A percentile compares a stretch with the other conserved stretches of the same genome.
Conservation (phyloP, 768 basidiomycete genomes). For the Coprinellus micaceus region DNA sequence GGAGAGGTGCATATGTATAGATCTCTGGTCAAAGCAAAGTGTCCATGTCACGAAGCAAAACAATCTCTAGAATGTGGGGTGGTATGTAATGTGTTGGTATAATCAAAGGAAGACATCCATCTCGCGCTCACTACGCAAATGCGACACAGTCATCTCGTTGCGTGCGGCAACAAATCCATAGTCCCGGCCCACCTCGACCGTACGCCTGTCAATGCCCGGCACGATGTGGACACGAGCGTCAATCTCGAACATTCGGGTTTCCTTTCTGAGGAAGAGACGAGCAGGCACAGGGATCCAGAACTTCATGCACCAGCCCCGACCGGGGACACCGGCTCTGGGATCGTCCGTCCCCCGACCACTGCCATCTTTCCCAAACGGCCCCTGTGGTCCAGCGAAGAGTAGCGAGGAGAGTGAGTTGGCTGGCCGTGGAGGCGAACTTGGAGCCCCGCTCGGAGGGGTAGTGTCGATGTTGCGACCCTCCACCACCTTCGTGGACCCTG, state of each 20-base stretch:
- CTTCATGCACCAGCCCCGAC: constrained; percentile 32
- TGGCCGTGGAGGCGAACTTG: too few species aligned
- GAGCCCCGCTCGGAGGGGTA: too few species aligned
- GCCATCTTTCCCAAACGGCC: neutral
- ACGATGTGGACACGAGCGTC: constrained; percentile 34
- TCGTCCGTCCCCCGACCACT: neutral
- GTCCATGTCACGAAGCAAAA: too few species aligned
- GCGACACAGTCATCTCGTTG: constrained; percentile 39
- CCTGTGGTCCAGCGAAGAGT: too few species aligned
- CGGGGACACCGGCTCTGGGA: constrained; percentile 8
- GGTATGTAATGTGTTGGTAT: neutral
- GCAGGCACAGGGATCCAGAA: constrained; percentile 48
- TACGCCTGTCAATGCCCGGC: constrained; percentile 20
- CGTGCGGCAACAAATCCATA: constrained; percentile 18
- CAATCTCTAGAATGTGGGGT: neutral
- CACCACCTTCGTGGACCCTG: constrained; percentile 6
- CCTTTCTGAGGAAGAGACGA: constrained; percentile 42
- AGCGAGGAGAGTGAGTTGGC: too few species aligned
- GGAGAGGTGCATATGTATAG: too few species aligned
- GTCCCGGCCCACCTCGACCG: constrained; percentile 3
- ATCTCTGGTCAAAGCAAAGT: too few species aligned
- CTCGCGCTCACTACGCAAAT: constrained; percentile 38
- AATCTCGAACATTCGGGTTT: constrained; percentile 41
- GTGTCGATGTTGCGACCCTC: neutral
- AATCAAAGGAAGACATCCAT: constrained; percentile 21